These are phyloP conservation scores for Boletus sp. DNA, from an alignment of 768 basidiomycete genomes.

Conservation along the genomic window DNA sequence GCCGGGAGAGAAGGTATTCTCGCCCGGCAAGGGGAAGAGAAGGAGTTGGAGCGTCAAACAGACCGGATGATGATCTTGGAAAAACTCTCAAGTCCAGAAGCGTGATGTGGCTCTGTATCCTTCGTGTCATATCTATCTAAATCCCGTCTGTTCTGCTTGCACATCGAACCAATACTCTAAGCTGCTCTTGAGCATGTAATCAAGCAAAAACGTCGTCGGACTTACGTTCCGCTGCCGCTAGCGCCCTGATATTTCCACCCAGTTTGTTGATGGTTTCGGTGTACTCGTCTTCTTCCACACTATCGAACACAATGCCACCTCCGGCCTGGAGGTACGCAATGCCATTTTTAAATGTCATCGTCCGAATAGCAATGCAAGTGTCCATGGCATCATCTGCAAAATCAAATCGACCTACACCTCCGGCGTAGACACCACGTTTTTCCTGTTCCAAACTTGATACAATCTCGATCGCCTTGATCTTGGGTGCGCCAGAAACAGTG, in stretches of 20 bases:
- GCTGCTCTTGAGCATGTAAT: constrained; percentile 19
- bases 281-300: constrained; percentile 97
- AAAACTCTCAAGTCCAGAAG: constrained; percentile 17
- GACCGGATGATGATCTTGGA: constrained; percentile 27
- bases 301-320: constrained; percentile 96
- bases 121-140: constrained; percentile 21
- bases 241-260: constrained; percentile 76
- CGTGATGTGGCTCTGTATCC: constrained; percentile 12
- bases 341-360: constrained; percentile 95
- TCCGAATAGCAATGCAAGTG: constrained; percentile 97
- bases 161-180: constrained; percentile 70
- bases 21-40: constrained; percentile 35
- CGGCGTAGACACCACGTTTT: constrained; percentile 91
- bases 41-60: constrained; percentile 19
- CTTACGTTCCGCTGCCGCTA: constrained; percentile 87
- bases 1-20: constrained; percentile 77
- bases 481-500: constrained; percentile 97
- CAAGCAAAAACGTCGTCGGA: constrained; percentile 14
- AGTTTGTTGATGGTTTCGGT: constrained; percentile 95
- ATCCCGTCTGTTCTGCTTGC: constrained; percentile 44
- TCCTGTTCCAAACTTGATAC: constrained; percentile 84
- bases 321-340: constrained; percentile 92
- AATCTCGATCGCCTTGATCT: constrained; percentile 97
- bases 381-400: constrained; percentile 95
- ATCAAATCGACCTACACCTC: constrained; percentile 97